Evolutionary conservation across 371 early-diverging fungal genomes (phyloP), one percentile per base, ranked within the genome.

Genomic region (Lichtheimia ornata): DNA sequence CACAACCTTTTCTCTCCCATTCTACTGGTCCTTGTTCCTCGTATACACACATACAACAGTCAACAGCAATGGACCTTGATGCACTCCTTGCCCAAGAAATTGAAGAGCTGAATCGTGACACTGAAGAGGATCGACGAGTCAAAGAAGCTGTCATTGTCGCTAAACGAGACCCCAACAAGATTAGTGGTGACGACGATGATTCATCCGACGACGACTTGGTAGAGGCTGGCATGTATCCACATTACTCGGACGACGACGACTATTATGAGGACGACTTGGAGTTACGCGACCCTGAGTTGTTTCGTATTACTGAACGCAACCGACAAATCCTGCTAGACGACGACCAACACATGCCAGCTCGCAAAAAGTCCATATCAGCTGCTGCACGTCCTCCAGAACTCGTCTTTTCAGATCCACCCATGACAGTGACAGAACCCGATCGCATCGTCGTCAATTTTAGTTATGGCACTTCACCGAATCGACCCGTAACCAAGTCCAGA

Each of bases 231-330:
- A 35, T 18, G 18, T 62, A 61, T 43, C 61, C 65, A 35, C 63
- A 66, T 1, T 71, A 75, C 42, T 57, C 59, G 24, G 62, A 66
- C 25, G 75, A 77, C 17, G 73, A 74, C 17, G 83, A 82, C n/a
- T 80, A 81, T 25, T 79, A 71, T 41, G 81, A 76, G 28, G 79
- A 77, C 20, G 70, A 81, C 51, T 61, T 76, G 28, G 67, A 72
- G 4, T 69, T 82, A 43, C 73, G 79, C n/a, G 83, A 84, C 50
- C 79, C 84, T 18, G 73, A 77, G 44, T 61, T 85, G 11, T 82
- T 67, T 57, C 62, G 63, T 60, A 72, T 76, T 61, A 67, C 83
- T 27, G 72, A 84, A 64, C 56, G 76, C 50, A 70, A 85, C 69
- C 58, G 81, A 50, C 62, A 79, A 35, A 77, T 79, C 35, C 62